Base-by-base conservation (phyloP, 164 flowering plant species). In the Piper longum region DNA sequence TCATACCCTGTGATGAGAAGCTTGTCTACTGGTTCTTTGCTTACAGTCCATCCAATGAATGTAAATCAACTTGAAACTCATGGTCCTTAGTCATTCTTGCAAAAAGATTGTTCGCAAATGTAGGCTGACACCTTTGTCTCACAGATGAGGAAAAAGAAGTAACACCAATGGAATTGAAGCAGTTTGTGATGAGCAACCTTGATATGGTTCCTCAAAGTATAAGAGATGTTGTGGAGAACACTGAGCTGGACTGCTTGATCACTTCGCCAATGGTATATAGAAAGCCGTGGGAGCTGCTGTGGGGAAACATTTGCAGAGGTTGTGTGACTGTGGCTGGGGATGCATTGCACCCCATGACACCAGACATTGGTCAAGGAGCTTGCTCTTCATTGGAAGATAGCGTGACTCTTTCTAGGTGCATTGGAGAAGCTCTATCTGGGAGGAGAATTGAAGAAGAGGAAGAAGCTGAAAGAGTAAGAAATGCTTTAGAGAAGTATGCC, bases 311-410 rank as follows among this genome's bases (percentile, higher is more conserved):
- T 42, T 63, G 69, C 62, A 77, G 69, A 56, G 81, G 66, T 17
- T 76, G 72, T 67, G 78, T 76, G 0, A 75, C 77, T 60, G 74
- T 80, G 13, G 80, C 80, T 0, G 86, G 86, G 2, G 39, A 81
- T 19, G 81, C 85, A 5, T 74, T 82, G 83, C 83, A 82, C 72
- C 81, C 80, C 1, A 82, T 79, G 83, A 75, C 79, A 1, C 83
- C 81, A 2, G 80, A 82, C 54, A 60, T 79, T 0, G 85, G 68
- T 40, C 85, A 78, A 62, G 81, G 81, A 4, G 85, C 75, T 6
- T 71, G 81, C 59, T 4, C 68, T 0, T 76, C 81, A 5, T 66
- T 81, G 5, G 83, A 81, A 41, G 83, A 81, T 36, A 78, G 80
- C 0, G 81, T 82, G 2, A 72, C 75, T 36, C 65, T 78, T 1